Conservation (phyloP, 345 rosid genomes). For the Citropsis articulata region DNA sequence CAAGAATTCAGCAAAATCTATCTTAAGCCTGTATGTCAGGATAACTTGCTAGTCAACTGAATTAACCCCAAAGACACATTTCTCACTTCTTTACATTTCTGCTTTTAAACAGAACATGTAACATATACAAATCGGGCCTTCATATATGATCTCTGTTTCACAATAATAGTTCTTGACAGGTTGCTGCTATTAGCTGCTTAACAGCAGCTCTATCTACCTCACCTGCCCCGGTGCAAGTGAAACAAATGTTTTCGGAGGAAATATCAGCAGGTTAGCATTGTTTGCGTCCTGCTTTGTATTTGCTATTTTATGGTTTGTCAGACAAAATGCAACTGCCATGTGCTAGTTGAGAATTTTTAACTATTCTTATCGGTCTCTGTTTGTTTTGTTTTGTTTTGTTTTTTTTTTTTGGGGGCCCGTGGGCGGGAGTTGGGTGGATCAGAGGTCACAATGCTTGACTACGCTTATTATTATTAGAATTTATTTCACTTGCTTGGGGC, state of each 20-base stretch:
- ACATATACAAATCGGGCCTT: background rate
- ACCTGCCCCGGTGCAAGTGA: conserved; percentile 54
- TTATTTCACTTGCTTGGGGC: background rate
- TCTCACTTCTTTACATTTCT: background rate
- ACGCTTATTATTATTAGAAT: background rate
- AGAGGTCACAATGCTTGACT: background rate
- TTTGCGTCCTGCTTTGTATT: background rate
- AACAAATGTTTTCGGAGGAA: conserved; percentile 65
- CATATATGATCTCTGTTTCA: background rate
- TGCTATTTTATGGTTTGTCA: background rate
- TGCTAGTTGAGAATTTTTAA: background rate
- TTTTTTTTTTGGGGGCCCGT: background rate
- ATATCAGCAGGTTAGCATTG: conserved; percentile 50
- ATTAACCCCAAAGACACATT: background rate
- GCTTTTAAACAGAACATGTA: background rate
- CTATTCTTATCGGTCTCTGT: background rate
- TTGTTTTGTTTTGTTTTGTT: background rate
- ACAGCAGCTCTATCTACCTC: conserved; percentile 73
- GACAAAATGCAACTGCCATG: background rate
- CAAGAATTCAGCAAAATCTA: background rate
- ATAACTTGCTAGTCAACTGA: background rate
- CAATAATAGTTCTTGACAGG: conserved; percentile 39
- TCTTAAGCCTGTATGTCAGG: background rate
- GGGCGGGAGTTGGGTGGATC: background rate
- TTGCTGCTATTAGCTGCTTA: conserved; percentile 71